A percentile compares a stretch with the other conserved stretches of the same genome.
These are phyloP conservation scores for Glaciozyma martinii DNA, from an alignment of 768 basidiomycete genomes.

Conservation along the genomic window DNA sequence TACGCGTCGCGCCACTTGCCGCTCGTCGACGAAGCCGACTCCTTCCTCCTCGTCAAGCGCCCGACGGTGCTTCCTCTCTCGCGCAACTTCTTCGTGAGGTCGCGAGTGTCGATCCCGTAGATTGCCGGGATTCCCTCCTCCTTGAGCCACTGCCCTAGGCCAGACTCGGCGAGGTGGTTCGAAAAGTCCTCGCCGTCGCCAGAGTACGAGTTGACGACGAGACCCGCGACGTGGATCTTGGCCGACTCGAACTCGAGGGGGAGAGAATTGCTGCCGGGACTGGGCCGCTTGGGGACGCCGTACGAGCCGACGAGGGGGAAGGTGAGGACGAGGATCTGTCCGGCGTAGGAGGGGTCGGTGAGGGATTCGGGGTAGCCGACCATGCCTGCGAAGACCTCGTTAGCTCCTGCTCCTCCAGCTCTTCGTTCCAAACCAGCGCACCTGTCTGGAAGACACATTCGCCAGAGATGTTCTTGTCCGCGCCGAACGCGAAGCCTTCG, in stretches of 20 bases:
- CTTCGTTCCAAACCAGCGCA: constrained; percentile 41
- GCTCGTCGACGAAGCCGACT: constrained; percentile 44
- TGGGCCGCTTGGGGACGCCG: constrained; percentile 74
- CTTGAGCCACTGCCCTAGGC: constrained; percentile 83
- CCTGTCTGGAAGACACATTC: constrained; percentile 99
- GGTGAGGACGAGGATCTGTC: constrained; percentile 93
- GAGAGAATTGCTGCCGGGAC: constrained; percentile 45
- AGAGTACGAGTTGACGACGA: constrained; percentile 89
- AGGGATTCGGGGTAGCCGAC: constrained; percentile 97
- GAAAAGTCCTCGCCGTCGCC: constrained; percentile 60
- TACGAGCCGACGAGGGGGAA: constrained; percentile 97
- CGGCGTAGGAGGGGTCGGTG: constrained; percentile 96
- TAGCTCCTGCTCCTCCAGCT: not conserved
- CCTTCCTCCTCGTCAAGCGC: constrained; percentile 61
- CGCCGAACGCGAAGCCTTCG: constrained; percentile 87
- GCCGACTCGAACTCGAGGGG: constrained; percentile 79
- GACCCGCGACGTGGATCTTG: constrained; percentile 82
- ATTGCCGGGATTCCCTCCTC: constrained; percentile 90
- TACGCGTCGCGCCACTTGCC: constrained; percentile 72
- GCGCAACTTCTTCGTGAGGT: constrained; percentile 89
- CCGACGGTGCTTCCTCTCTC: constrained; percentile 91
- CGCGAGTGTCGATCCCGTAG: constrained; percentile 91
- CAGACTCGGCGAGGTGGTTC: constrained; percentile 84
- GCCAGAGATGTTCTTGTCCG: constrained; percentile 82
- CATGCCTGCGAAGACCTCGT: constrained; percentile 59